Percentiles rank a stretch among this genome's conserved stretches.
phyloP scores from a whole-genome alignment of 768 basidiomycete genomes.

The Dacryopinax primogenitus region DNA sequence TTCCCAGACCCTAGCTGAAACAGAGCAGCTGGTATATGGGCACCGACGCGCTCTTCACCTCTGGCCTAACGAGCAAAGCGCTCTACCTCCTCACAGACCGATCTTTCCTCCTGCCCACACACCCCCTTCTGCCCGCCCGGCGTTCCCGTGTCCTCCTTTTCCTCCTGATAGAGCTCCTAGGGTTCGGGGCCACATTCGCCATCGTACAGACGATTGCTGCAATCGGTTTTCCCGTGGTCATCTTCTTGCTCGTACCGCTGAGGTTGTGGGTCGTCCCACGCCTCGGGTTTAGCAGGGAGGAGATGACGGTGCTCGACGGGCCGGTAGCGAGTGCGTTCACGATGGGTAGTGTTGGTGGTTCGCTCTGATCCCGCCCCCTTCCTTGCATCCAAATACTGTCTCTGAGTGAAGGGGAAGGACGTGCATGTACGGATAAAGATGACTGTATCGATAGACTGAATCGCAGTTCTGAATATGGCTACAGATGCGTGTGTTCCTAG shows the following conservation, averaged over 20 bases:
- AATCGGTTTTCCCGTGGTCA: constrained; percentile 83
- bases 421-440: too few species aligned
- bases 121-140: constrained; percentile 66
- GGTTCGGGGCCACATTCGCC: constrained; percentile 79
- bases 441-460: constrained; percentile 1
- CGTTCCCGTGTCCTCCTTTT: constrained; percentile 62
- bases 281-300: constrained; percentile 61
- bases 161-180: constrained; percentile 58
- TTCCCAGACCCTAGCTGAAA: constrained; percentile 8
- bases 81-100: constrained; percentile 68
- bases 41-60: constrained; percentile 59
- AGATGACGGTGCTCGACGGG: constrained; percentile 74
- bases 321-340: constrained; percentile 49
- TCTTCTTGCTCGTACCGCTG: constrained; percentile 68
- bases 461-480: too few species aligned
- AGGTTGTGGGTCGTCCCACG: constrained; percentile 58
- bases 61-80: constrained; percentile 71
- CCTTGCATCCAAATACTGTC: too few species aligned
- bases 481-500: neutral
- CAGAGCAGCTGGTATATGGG: constrained; percentile 78
- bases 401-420: too few species aligned
- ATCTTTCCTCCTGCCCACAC: constrained; percentile 42
- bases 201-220: constrained; percentile 86
- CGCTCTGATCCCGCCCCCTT: neutral
- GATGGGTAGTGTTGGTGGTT: constrained; percentile 13